phyloP scores from a whole-genome alignment of 1,284 basidiomycete genomes.

The Ceratobasidium sp. region DNA sequence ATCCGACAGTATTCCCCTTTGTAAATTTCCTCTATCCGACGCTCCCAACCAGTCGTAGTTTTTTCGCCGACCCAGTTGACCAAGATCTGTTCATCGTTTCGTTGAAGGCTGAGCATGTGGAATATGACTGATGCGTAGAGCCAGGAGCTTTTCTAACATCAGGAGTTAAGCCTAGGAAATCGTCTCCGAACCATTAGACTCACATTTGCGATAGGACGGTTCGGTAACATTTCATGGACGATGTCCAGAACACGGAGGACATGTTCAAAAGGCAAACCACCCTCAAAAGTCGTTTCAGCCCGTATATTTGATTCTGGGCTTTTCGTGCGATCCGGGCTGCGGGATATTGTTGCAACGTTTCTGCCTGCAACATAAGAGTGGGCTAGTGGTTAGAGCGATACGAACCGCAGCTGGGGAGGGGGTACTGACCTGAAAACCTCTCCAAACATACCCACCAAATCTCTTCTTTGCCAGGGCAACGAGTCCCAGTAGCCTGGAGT shows the following conservation, averaged over 20 bases:
- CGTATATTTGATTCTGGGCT: not conserved
- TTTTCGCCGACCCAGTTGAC: too few species aligned
- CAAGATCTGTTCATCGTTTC: not conserved
- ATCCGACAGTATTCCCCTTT: too few species aligned
- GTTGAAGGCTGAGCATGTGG: slow-evolving; percentile 3
- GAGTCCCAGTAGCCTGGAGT: not conserved
- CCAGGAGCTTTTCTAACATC: slow-evolving; percentile 9
- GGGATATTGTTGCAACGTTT: slow-evolving; percentile 6
- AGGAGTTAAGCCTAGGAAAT: not conserved
- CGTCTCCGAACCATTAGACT: not conserved
- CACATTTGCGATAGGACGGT: not conserved
- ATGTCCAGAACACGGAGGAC: slow-evolving; percentile 12
- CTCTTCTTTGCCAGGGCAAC: not conserved
- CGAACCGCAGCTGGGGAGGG: not conserved
- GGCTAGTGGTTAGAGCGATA: not conserved
- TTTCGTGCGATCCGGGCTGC: not conserved
- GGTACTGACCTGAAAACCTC: slow-evolving; percentile 1
- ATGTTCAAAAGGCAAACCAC: not conserved
- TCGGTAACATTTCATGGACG: slow-evolving; percentile 5
- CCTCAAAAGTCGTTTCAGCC: not conserved
- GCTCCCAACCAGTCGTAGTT: too few species aligned
- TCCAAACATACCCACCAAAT: slow-evolving; percentile 20
- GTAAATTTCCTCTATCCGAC: too few species aligned
- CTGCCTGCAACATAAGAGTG: not conserved
- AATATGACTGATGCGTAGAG: slow-evolving; percentile 11